Conservation (phyloP, 2,329 filamentous ascomycete species). For the Pseudogymnoascus sp. region DNA sequence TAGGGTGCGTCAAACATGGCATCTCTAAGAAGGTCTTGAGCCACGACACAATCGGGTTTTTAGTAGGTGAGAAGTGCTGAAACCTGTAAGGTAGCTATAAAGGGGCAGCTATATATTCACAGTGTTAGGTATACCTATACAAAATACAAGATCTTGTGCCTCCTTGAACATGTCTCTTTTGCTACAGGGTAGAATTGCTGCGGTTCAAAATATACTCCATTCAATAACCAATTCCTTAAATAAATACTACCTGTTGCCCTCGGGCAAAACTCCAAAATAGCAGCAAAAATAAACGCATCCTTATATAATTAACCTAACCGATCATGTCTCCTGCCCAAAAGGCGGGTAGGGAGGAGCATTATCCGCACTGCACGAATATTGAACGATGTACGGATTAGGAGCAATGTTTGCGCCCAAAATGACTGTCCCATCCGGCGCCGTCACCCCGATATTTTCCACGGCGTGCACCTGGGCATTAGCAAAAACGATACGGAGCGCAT, state of each 20-base stretch:
- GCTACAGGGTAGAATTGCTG: neutral
- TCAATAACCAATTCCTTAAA: too few relatives aligned
- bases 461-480: neutral
- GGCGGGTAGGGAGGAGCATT: slow-evolving; percentile 2
- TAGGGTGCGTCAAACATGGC: slow-evolving; percentile 30
- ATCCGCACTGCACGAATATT: slow-evolving; percentile 8
- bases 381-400: slow-evolving; percentile 3
- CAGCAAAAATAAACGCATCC: too few relatives aligned
- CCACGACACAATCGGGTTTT: slow-evolving; percentile 30
- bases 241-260: too few relatives aligned
- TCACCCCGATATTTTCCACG: neutral
- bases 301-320: too few relatives aligned
- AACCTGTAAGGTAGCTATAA: neutral
- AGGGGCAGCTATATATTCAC: neutral
- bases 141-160: neutral
- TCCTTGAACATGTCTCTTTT: neutral
- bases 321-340: slow-evolving; percentile 10
- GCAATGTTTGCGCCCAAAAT: neutral
- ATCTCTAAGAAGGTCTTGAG: slow-evolving; percentile 26
- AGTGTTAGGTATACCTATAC: neutral
- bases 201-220: too few relatives aligned
- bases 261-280: too few relatives aligned
- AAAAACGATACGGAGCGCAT: slow-evolving; percentile 5
- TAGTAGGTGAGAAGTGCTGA: slow-evolving; percentile 22
- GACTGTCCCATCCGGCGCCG: slow-evolving; percentile 7